These are phyloP conservation scores for Cryptosporidium bovis DNA, from an alignment of 169 alveolate genomes.

Conservation along the genomic window DNA sequence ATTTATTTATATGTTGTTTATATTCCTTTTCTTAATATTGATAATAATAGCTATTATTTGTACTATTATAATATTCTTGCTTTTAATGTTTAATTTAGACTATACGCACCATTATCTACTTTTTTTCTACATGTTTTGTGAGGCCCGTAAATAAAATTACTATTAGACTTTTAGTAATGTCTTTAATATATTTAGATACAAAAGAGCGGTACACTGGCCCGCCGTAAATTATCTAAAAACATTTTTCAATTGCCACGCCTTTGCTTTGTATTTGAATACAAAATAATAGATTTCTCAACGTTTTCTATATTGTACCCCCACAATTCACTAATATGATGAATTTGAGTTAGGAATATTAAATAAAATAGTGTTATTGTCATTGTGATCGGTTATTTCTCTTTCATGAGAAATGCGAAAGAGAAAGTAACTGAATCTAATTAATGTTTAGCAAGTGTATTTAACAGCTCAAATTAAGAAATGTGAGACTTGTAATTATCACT, in stretches of 20 bases:
- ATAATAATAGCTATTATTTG: too few relatives aligned
- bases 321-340: slow-evolving; percentile 16
- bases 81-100: slow-evolving; percentile 25
- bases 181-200: slow-evolving; percentile 19
- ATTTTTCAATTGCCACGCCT: slow-evolving; percentile 40
- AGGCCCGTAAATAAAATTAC: slow-evolving; percentile 10
- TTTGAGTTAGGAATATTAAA: not conserved
- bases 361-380: not conserved
- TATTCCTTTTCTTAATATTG: too few relatives aligned
- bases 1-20: not conserved
- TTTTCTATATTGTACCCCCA: slow-evolving; percentile 60
- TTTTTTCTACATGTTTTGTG: slow-evolving; percentile 52
- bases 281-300: slow-evolving; percentile 14
- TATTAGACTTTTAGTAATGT: slow-evolving; percentile 44
- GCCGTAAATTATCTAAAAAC: not conserved
- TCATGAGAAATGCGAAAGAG: not conserved
- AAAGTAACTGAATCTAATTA: not conserved
- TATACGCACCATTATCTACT: slow-evolving; percentile 60
- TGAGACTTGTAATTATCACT: not conserved
- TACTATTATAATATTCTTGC: too few relatives aligned
- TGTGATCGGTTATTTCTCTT: not conserved
- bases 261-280: slow-evolving; percentile 41
- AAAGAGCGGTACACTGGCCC: not conserved
- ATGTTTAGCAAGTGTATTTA: too few relatives aligned
- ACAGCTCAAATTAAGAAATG: too few relatives aligned